Evolutionary conservation across 345 rosid species (phyloP), one percentile per base, ranked within the genome.

Genomic region (Gossypium stocksii): DNA sequence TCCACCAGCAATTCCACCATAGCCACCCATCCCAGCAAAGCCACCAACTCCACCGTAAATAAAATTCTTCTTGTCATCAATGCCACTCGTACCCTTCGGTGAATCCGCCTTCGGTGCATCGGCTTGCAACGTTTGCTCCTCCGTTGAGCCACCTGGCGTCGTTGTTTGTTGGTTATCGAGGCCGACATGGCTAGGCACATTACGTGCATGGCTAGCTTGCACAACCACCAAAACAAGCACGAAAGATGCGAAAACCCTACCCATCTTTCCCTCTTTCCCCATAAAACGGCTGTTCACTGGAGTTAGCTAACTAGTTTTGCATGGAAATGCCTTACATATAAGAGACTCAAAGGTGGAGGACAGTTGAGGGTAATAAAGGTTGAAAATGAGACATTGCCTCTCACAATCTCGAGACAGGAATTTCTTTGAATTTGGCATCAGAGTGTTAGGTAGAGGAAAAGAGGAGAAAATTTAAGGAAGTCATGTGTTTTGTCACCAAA

Each of bases 41-140:
- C 91, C 97, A 3, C 97, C 97, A 14, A 89, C 82, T 12, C 94
- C 94, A 2, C 92, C 92, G 22, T 71, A 83, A 34, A 88, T 63
- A 52, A 88, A 83, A 66, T 86, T 87, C 81, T 92, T 92, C 61
- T 87, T 77, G 72, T 87, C 95, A 17, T 66, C 76, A n/a, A 90
- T 38, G 9, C 80, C 85, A 9, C 71, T 34, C 11, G 75, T 38
- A 10, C 75, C 74, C 17, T 49, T 70, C 2, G 88, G 84, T 44
- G 89, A 71, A 70, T 71, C 87, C 10, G 88, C 86, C 54, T 65
- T 41, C 41, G 85, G 84, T 11, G 80, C 80, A 71, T 20, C 56
- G 44, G 90, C 89, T 78, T 82, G 79, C 76, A 80, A 29, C 15
- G 46, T 58, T 68, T 76, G 74, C 49, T 83, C 80, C 41, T 64